A percentile compares a stretch with the other conserved stretches of the same genome.
Conservation (phyloP, 768 basidiomycete species). For the Boletus pseudo-olivaceus region DNA sequence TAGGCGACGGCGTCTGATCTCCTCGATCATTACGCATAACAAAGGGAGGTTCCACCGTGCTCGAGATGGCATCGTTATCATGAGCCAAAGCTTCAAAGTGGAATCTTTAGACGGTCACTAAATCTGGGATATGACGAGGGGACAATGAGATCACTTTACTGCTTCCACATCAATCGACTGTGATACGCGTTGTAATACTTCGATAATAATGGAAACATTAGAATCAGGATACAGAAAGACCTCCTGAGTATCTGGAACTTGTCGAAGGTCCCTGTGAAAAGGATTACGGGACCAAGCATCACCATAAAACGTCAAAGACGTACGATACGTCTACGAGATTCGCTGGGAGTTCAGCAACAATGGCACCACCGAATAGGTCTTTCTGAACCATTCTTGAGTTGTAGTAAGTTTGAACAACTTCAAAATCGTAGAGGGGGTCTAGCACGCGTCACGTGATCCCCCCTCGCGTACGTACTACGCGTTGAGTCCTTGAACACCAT, state of each 20-base stretch:
- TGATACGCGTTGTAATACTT: conserved; percentile 76
- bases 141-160: conserved; percentile 50
- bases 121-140: conserved; percentile 1
- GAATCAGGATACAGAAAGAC: conserved; percentile 77
- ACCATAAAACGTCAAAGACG: conserved; percentile 30
- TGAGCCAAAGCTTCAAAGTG: conserved; percentile 90
- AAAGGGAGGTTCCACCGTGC: conserved; percentile 41
- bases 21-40: conserved; percentile 40
- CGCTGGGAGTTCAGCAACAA: conserved; percentile 54
- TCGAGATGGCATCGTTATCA: conserved; percentile 73
- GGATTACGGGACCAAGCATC: neutral
- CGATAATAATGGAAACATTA: conserved; percentile 74
- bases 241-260: conserved; percentile 94
- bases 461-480: neutral
- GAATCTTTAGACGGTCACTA: conserved; percentile 49
- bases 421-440: neutral
- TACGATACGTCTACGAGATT: conserved; percentile 84
- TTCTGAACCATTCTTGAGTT: conserved; percentile 10
- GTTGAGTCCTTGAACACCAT: neutral
- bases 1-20: conserved; percentile 54
- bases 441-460: conserved; percentile 19
- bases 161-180: conserved; percentile 55
- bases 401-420: no score
- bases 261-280: conserved; percentile 55
- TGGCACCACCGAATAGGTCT: conserved; percentile 82